Evolutionary conservation across 129 eudicot species (phyloP).

Genomic region (Mikania micrantha): DNA sequence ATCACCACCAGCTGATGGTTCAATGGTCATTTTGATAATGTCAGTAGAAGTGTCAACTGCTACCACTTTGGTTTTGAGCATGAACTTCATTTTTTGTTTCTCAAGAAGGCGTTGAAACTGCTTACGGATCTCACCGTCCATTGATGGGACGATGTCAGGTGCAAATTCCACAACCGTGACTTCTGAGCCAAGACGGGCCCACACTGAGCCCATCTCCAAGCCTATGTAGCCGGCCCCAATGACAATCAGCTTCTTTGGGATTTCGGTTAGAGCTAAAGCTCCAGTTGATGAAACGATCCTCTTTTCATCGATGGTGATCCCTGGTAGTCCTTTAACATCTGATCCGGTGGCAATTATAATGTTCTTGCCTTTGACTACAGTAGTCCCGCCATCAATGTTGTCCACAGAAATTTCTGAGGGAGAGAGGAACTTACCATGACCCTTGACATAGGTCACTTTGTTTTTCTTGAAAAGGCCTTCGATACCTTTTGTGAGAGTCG

Average conservation of each 20-base stretch:
- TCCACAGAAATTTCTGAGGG: constrained; percentile 85
- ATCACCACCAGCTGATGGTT: not conserved
- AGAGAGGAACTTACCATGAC: constrained; percentile 60
- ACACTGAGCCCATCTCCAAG: constrained; percentile 94
- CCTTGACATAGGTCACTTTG: constrained; percentile 81
- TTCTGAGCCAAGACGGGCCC: constrained; percentile 91
- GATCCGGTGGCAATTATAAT: constrained; percentile 86
- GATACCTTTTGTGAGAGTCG: constrained; percentile 58
- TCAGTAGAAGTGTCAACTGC: constrained; percentile 54
- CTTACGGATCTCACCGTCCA: constrained; percentile 85
- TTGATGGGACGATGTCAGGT: constrained; percentile 75
- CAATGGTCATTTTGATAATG: constrained; percentile 55
- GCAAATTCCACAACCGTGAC: constrained; percentile 87
- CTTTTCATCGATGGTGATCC: constrained; percentile 76
- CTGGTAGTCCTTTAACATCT: constrained; percentile 78
- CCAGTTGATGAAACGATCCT: constrained; percentile 82
- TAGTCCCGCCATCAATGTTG: constrained; percentile 50
- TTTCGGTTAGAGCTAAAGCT: constrained; percentile 56
- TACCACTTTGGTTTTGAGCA: constrained; percentile 77
- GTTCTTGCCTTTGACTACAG: constrained; percentile 64
- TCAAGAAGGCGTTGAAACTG: constrained; percentile 77
- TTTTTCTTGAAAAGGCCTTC: constrained; percentile 89
- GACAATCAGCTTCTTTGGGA: constrained; percentile 71
- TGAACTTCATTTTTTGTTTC: constrained; percentile 84
- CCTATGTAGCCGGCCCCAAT: constrained; percentile 92